Conservation (phyloP, 495 filamentous ascomycete species). For the Podospora comata region DNA sequence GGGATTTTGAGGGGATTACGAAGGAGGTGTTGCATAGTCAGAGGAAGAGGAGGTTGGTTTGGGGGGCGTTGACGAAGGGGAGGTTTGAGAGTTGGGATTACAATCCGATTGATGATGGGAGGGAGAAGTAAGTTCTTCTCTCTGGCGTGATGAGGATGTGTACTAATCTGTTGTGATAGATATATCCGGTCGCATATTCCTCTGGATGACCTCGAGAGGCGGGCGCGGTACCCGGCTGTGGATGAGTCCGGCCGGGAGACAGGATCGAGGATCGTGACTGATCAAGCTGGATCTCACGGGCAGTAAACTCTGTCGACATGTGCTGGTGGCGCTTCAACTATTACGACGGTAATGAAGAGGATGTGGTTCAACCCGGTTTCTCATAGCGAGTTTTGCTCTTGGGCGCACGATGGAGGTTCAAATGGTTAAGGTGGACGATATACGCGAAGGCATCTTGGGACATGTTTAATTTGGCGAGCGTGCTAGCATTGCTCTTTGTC, state of each 20-base stretch:
- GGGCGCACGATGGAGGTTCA: not conserved
- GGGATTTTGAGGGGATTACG: slow-evolving; percentile 72
- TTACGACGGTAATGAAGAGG: not conserved
- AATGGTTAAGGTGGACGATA: not conserved
- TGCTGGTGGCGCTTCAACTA: not conserved
- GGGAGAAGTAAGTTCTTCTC: slow-evolving; percentile 56
- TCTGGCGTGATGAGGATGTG: not conserved
- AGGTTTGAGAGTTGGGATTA: slow-evolving; percentile 72
- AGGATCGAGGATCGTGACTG: slow-evolving; percentile 31
- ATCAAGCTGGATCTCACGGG: slow-evolving; percentile 49
- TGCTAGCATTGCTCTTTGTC: not conserved
- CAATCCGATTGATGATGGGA: slow-evolving; percentile 67
- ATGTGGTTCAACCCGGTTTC: not conserved
- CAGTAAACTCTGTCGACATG: slow-evolving; percentile 27
- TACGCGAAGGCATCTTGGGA: not conserved
- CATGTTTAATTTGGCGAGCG: not conserved
- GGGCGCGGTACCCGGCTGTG: slow-evolving; percentile 62
- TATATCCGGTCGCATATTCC: slow-evolving; percentile 68
- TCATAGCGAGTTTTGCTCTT: not conserved
- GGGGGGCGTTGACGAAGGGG: slow-evolving; percentile 69
- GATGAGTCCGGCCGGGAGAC: slow-evolving; percentile 55
- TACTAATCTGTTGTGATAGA: slow-evolving; percentile 28
- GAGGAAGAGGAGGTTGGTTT: slow-evolving; percentile 66
- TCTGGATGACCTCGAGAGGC: slow-evolving; percentile 65
- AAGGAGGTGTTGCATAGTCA: slow-evolving; percentile 66